These are phyloP conservation scores for Suillus decipiens DNA, from an alignment of 768 basidiomycete species.

Conservation along the genomic window DNA sequence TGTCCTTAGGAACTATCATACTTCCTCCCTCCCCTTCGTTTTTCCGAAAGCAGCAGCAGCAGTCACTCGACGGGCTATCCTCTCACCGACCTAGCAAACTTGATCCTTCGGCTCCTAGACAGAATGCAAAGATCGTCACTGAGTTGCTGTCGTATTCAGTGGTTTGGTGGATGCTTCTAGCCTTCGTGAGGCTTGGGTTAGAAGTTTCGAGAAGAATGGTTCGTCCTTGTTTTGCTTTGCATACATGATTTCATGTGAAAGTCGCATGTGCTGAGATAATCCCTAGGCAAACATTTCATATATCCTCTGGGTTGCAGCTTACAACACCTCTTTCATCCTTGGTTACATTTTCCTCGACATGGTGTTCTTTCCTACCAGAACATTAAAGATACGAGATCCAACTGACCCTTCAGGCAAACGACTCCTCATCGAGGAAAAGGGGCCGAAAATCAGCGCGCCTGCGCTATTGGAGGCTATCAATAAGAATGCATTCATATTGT, in stretches of 20 bases:
- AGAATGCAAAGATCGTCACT: conserved; percentile 72
- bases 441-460: conserved; percentile 35
- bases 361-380: conserved; percentile 56
- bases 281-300: conserved; percentile 84
- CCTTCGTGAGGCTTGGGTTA: conserved; percentile 31
- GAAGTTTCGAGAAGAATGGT: conserved; percentile 65
- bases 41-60: conserved; percentile 54
- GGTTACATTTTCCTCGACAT: conserved; percentile 80
- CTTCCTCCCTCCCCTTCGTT: conserved; percentile 78
- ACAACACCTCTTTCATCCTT: conserved; percentile 83
- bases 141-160: conserved; percentile 77
- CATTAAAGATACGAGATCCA: conserved; percentile 28
- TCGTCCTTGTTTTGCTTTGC: conserved; percentile 25
- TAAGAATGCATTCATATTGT: conserved; percentile 73
- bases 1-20: conserved; percentile 78
- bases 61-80: conserved; percentile 16
- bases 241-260: neutral
- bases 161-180: conserved; percentile 75
- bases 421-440: conserved; percentile 28
- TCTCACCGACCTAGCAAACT: conserved; percentile 9
- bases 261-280: neutral
- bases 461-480: conserved; percentile 80
- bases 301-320: conserved; percentile 85
- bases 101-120: conserved; percentile 42
- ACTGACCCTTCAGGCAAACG: conserved; percentile 25